Evolutionary conservation across 2,329 filamentous ascomycete genomes (phyloP), one percentile per base, ranked within the genome.

Genomic region (Ilyonectria destructans): DNA sequence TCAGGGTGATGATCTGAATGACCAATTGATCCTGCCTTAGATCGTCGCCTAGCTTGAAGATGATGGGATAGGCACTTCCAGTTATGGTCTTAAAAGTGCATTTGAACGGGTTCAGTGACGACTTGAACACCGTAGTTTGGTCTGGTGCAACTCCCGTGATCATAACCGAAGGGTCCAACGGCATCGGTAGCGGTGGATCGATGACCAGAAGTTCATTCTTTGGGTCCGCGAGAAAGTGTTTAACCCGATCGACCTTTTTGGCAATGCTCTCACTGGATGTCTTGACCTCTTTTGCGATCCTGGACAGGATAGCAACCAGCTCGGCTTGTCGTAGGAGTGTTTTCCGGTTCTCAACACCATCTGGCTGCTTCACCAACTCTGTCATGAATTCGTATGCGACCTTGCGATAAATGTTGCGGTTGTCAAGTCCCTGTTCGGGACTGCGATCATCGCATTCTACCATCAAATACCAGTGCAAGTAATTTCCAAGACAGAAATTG

Each of bases 381-480:
- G 89, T 86, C 95, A 98, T 97, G 80, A 98, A 99, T 77, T 98
- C 94, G 76, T 95, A 99, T 67, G 96, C 95, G 9, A 99, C 93
- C 75, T 96, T 95, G 31, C 93, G 92, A 80, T 97, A 99, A 19
- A 98, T 90, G 69, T 93, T 93, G 52, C 93, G 92, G 77, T 96
- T 92, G 64, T 91, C 90, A 5, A 89, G 86, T 23, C 90, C 88
- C 74, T 95, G 93, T 49, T 94, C 92, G 4, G 90, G 90, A 71
- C 92, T 95, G 67, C 87, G 85, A 79, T 98, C 96, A 74, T 97
- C 94, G 74, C 95, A 97, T 82, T 99, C 97, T 1, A 99, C 96
- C 91, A 98, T 98, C 2, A 99, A 87, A 80, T 98, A 99, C 96
- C 96, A 99, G 80, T 98, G 94, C 61, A 99, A 90, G 82, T 97